Evolutionary conservation across 805 yeast species (phyloP).

Genomic region (Priceomyces castillae): DNA sequence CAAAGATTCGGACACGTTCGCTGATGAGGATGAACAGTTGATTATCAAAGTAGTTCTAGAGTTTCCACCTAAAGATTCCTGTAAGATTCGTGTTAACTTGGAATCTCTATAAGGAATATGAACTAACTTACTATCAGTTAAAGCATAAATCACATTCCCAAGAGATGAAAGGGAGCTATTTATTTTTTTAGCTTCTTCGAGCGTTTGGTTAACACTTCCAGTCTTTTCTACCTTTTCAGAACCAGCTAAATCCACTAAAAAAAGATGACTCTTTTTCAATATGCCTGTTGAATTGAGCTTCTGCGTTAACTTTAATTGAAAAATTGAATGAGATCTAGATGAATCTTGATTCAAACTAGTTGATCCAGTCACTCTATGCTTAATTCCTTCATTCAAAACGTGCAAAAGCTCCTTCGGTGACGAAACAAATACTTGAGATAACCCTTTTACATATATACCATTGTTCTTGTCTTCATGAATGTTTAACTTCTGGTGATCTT

Average conservation of each 20-base stretch:
- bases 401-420: constrained; percentile 56
- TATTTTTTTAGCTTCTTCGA: constrained; percentile 83
- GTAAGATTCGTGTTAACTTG: constrained; percentile 71
- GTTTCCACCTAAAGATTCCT: constrained; percentile 81
- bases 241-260: constrained; percentile 83
- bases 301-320: constrained; percentile 67
- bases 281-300: constrained; percentile 53
- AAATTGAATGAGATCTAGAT: constrained; percentile 78
- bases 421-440: constrained; percentile 60
- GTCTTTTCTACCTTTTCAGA: constrained; percentile 77
- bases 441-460: constrained; percentile 71
- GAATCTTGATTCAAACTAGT: constrained; percentile 73
- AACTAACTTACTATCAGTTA: constrained; percentile 64
- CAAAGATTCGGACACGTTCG: constrained; percentile 61
- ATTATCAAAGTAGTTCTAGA: constrained; percentile 71
- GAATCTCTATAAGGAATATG: constrained; percentile 79
- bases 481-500: constrained; percentile 25
- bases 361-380: constrained; percentile 52
- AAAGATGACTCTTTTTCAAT: constrained; percentile 60
- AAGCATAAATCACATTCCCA: constrained; percentile 76
- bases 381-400: constrained; percentile 58
- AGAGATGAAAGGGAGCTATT: constrained; percentile 74
- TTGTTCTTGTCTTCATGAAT: constrained; percentile 62
- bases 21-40: constrained; percentile 64
- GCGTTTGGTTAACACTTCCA: constrained; percentile 67